phyloP scores from a whole-genome alignment of 2,329 filamentous ascomycete species.

The Pezicula carpinea region DNA sequence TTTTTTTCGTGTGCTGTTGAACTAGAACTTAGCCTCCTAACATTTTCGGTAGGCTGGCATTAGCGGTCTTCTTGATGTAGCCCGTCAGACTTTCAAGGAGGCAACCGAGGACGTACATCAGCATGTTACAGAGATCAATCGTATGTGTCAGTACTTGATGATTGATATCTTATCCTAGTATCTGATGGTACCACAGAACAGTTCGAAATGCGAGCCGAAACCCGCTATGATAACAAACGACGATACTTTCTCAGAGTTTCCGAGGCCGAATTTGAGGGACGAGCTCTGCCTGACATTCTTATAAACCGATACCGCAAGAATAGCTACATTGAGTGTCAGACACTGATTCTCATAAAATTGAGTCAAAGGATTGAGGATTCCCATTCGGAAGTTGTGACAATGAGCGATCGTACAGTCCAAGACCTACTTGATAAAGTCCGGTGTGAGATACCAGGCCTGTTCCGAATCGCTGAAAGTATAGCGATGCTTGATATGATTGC shows the following conservation, averaged over 20 bases:
- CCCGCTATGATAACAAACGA: constrained; percentile 73
- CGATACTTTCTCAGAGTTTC: constrained; percentile 74
- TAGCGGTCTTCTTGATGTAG: constrained; percentile 82
- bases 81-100: constrained; percentile 85
- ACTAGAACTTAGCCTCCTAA: constrained; percentile 15
- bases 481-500: constrained; percentile 82
- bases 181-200: constrained; percentile 16
- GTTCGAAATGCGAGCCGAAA: constrained; percentile 54
- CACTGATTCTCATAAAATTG: constrained; percentile 75
- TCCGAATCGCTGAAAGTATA: constrained; percentile 80
- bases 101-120: constrained; percentile 72
- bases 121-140: constrained; percentile 62
- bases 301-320: constrained; percentile 74
- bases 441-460: constrained; percentile 65
- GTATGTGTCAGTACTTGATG: constrained; percentile 36
- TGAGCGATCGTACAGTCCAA: constrained; percentile 75
- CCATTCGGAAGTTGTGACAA: constrained; percentile 75
- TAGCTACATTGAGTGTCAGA: constrained; percentile 81
- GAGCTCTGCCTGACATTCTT: constrained; percentile 59
- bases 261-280: constrained; percentile 56
- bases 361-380: constrained; percentile 75
- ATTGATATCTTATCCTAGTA: not conserved
- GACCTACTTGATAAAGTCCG: constrained; percentile 69
- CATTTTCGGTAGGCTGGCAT: constrained; percentile 59
- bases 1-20: not conserved